phyloP scores from a whole-genome alignment of 2,329 filamentous ascomycete genomes.

The Penicillium sclerotiorum region DNA sequence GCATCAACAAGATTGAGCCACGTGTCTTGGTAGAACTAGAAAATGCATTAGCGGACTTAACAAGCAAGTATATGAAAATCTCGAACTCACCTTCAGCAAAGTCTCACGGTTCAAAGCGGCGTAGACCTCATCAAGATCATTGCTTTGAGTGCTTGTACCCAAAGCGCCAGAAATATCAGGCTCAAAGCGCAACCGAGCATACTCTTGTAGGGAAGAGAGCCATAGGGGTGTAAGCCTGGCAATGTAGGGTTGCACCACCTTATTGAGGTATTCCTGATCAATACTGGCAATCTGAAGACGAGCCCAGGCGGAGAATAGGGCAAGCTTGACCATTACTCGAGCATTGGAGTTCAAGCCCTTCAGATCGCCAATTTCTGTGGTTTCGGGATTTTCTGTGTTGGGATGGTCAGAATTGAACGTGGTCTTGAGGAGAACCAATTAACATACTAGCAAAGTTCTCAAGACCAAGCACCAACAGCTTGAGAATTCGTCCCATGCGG shows the following conservation, averaged over 20 bases:
- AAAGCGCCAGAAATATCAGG: slow-evolving; percentile 93
- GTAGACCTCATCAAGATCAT: slow-evolving; percentile 90
- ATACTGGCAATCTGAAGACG: slow-evolving; percentile 93
- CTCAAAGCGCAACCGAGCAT: slow-evolving; percentile 89
- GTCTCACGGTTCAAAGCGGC: slow-evolving; percentile 93
- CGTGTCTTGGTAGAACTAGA: slow-evolving; percentile 87
- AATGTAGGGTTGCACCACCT: slow-evolving; percentile 88
- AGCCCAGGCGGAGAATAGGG: slow-evolving; percentile 95
- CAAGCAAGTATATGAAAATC: not conserved
- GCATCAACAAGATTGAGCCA: slow-evolving; percentile 97
- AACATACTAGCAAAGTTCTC: slow-evolving; percentile 79
- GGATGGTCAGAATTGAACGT: no score
- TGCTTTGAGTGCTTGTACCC: slow-evolving; percentile 76
- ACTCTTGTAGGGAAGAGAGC: slow-evolving; percentile 90
- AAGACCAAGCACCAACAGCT: slow-evolving; percentile 84
- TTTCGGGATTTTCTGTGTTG: slow-evolving; percentile 68
- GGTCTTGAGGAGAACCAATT: no score
- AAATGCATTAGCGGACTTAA: not conserved
- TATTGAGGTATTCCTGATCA: slow-evolving; percentile 84
- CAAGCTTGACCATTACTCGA: slow-evolving; percentile 97
- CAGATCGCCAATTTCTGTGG: slow-evolving; percentile 86
- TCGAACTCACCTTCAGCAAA: slow-evolving; percentile 64
- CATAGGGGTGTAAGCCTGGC: slow-evolving; percentile 88
- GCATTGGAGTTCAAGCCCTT: slow-evolving; percentile 93
- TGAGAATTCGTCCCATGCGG: slow-evolving; percentile 97